These are phyloP conservation scores for Psilocybe sp. DNA, from an alignment of 768 basidiomycete species.

Conservation along the genomic window DNA sequence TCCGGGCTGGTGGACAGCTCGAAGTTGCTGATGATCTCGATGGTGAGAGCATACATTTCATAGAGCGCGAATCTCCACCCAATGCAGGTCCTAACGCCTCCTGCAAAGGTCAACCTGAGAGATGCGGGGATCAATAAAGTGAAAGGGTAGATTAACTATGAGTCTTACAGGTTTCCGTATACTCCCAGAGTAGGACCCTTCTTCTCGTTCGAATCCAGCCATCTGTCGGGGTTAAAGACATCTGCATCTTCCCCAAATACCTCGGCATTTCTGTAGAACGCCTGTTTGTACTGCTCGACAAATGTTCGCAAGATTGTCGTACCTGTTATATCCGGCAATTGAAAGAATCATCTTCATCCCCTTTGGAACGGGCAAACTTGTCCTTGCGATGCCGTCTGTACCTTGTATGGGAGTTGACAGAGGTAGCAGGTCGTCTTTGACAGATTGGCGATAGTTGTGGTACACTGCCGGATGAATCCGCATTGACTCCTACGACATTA, in stretches of 20 bases:
- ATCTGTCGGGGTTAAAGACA: conserved; percentile 53
- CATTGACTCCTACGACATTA: conserved; percentile 42
- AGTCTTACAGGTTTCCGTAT: conserved; percentile 44
- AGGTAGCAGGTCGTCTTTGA: conserved; percentile 55
- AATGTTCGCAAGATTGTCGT: not conserved
- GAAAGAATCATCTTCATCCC: conserved; percentile 51
- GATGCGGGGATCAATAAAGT: not conserved
- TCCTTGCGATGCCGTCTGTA: conserved; percentile 39
- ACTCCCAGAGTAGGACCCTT: conserved; percentile 41
- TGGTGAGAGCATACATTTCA: conserved; percentile 5
- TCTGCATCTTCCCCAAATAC: conserved; percentile 59
- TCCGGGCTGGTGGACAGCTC: conserved; percentile 45
- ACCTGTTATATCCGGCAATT: conserved; percentile 57
- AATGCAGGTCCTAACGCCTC: conserved; percentile 45
- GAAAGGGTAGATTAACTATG: not conserved
- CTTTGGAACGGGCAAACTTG: conserved; percentile 45
- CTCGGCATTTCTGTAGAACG: conserved; percentile 35
- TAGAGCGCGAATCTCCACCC: conserved; percentile 50
- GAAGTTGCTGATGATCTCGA: conserved; percentile 35
- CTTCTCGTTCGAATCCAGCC: conserved; percentile 39
- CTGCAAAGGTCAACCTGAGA: conserved; percentile 43
- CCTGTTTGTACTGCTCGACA: not conserved
- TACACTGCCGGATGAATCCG: conserved; percentile 53
- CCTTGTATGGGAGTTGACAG: conserved; percentile 51
- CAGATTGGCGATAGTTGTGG: conserved; percentile 50